Conservation (phyloP, 257 asterid genomes). For the Solanum bulbocastanum region DNA sequence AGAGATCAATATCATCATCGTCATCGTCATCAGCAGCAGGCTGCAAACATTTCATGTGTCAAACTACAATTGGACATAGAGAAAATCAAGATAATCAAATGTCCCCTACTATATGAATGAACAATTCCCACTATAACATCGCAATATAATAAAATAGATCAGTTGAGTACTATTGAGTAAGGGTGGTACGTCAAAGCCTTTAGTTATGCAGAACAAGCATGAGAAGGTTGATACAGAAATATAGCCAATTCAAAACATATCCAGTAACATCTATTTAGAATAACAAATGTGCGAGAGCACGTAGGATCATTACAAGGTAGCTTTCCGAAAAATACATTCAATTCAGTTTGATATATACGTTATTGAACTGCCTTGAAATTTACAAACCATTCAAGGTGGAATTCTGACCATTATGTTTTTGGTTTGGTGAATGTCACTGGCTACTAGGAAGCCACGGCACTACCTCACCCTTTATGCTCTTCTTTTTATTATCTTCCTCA, state of each 20-base stretch:
- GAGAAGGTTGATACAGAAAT: background rate
- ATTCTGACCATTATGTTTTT: background rate
- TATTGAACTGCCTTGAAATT: background rate
- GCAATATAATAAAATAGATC: background rate
- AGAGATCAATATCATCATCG: constrained; percentile 87
- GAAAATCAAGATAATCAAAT: background rate
- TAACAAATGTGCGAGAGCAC: background rate
- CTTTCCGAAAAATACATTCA: background rate
- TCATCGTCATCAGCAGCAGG: constrained; percentile 34
- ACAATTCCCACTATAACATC: background rate
- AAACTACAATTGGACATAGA: background rate
- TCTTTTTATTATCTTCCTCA: background rate
- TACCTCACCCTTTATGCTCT: background rate
- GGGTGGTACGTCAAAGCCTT: background rate
- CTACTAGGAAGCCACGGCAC: background rate
- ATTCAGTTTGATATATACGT: background rate
- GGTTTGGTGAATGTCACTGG: background rate
- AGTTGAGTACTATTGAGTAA: background rate
- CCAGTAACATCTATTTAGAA: background rate
- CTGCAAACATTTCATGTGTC: background rate
- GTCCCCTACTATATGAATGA: background rate
- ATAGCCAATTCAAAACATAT: background rate
- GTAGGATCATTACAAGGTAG: background rate
- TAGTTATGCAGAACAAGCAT: background rate
- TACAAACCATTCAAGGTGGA: background rate